Percentiles rank a stretch among this genome's conserved stretches.
Evolutionary conservation across 495 filamentous ascomycete species (phyloP).

Genomic region (Aspergillus carlsbadensis): DNA sequence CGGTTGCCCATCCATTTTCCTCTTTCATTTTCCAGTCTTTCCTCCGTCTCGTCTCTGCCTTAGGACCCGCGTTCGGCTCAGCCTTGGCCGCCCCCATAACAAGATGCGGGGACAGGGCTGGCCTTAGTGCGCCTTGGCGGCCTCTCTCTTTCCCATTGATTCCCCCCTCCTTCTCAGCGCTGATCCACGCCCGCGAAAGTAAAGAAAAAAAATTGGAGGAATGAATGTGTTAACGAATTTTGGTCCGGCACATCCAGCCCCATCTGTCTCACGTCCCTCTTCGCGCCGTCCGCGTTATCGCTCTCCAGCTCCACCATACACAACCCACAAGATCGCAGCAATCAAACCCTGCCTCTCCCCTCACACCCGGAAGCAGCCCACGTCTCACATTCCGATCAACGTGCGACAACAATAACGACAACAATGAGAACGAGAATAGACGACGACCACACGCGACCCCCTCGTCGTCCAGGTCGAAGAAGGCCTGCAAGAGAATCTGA

Average conservation of each 20-base stretch:
- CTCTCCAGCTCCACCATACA: background rate
- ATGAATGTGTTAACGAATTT: background rate
- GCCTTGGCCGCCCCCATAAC: constrained; percentile 21
- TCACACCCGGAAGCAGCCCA: background rate
- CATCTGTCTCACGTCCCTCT: constrained; percentile 19
- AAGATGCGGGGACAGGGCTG: constrained; percentile 33
- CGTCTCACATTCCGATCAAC: background rate
- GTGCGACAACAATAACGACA: background rate
- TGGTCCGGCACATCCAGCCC: constrained; percentile 13
- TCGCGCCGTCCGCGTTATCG: constrained; percentile 4
- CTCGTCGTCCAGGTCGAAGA: background rate
- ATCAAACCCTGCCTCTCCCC: background rate
- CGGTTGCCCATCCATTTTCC: constrained; percentile 3
- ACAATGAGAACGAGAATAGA: background rate
- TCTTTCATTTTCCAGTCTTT: background rate
- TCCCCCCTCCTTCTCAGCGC: constrained; percentile 3
- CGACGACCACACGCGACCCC: background rate
- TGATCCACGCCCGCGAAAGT: background rate
- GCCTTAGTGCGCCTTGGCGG: constrained; percentile 19
- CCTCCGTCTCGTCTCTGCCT: background rate
- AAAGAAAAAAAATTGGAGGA: too few relatives aligned
- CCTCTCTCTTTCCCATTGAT: background rate
- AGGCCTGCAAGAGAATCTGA: background rate
- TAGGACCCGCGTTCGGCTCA: background rate
- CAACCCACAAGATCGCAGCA: background rate